These are phyloP conservation scores for Neoarthrinium moseri DNA, from an alignment of 2,329 filamentous ascomycete species.

Conservation along the genomic window DNA sequence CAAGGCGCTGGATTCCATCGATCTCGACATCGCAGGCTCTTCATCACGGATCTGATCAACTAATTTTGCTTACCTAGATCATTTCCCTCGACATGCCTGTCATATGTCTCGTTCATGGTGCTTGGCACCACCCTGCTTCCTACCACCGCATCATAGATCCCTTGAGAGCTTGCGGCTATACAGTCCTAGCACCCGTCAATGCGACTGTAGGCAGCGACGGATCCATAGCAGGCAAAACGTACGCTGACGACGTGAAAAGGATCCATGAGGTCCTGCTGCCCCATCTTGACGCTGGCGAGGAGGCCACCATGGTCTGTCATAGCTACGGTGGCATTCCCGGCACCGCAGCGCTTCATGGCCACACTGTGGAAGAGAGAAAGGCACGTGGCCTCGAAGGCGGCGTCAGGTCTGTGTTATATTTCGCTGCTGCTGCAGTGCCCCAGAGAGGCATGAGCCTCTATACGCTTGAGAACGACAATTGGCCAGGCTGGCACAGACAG, in stretches of 20 bases:
- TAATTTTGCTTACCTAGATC: no score
- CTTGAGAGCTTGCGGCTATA: slow-evolving; percentile 17
- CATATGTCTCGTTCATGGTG: slow-evolving; percentile 21
- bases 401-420: slow-evolving; percentile 25
- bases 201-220: slow-evolving; percentile 18
- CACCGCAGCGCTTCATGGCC: slow-evolving; percentile 22
- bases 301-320: slow-evolving; percentile 23
- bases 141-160: slow-evolving; percentile 19
- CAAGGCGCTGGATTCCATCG: no score
- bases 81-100: slow-evolving; percentile 17
- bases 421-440: slow-evolving; percentile 25
- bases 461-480: slow-evolving; percentile 11
- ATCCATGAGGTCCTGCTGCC: slow-evolving; percentile 17
- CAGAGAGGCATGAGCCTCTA: slow-evolving; percentile 14
- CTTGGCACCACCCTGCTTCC: slow-evolving; percentile 18
- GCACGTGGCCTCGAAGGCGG: slow-evolving; percentile 24
- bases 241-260: slow-evolving; percentile 20
- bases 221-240: slow-evolving; percentile 20
- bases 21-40: no score
- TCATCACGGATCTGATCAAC: no score
- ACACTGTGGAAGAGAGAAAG: slow-evolving; percentile 23
- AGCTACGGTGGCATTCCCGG: slow-evolving; percentile 29
- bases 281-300: slow-evolving; percentile 18
- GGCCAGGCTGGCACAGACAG: not conserved
- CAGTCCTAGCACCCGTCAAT: slow-evolving; percentile 13